Evolutionary conservation across 345 rosid species (phyloP), one percentile per base, ranked within the genome.

Genomic region (Sonneratia alba): DNA sequence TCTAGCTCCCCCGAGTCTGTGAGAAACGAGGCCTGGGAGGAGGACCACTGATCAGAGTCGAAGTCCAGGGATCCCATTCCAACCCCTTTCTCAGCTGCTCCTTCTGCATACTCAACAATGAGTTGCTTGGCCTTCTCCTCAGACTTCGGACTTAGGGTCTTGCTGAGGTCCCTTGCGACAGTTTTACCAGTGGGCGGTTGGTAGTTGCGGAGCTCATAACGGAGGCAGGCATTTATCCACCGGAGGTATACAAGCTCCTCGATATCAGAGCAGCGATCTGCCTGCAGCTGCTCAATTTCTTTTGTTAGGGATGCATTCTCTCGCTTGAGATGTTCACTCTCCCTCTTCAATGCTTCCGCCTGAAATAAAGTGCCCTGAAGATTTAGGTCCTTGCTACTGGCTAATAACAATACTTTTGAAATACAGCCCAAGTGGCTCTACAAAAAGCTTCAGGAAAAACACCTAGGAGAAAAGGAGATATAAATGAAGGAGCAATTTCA

Each of bases 211-310:
- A 95, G 80, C 84, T 95, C 97, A 34, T 86, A 83, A 43, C 99
- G 79, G 72, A 95, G 79, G 74, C 99, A 95, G 71, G 99, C 97
- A 22, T 95, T 95, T 59, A 95, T 72, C 99, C 99, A 95, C 48
- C 87, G 83, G 9, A 95, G 92, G 76, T 95, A 95, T 64, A 91
- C 97, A 7, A 90, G 74, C 78, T 95, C 87, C 74, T 91, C 97
- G 3, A 81, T 81, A 74, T 91, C 93, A 69, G 79, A 70, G 49
- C 89, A 90, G 76, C 96, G 76, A 71, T 86, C 93, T 0, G 83
- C 89, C 77, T 79, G 89, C 45, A 90, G 93, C 76, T 77, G 86
- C 77, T 89, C 97, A 12, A 85, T 65, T 79, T 90, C 82, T 69
- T 85, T 85, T 13, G 70, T 70, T 75, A 95, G 69, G 22, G 79